These are phyloP conservation scores for Musa schizocarpa DNA, from an alignment of 176 grass and related monocot species.

Conservation along the genomic window DNA sequence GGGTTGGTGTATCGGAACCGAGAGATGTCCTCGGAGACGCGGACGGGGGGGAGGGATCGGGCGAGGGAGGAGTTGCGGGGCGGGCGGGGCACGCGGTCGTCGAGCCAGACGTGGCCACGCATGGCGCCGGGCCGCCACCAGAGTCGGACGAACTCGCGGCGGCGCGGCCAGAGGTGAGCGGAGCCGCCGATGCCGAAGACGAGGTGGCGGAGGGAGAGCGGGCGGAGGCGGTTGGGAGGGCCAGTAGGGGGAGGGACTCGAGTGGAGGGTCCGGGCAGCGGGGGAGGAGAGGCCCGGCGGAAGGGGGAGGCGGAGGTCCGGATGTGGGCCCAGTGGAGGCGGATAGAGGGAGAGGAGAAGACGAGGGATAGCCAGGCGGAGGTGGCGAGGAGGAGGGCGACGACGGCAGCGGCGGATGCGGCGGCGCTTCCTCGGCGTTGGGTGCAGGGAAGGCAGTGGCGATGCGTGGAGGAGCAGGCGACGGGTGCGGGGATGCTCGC, in stretches of 20 bases:
- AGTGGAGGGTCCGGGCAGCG: conserved; percentile 27
- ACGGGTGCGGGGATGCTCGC: background rate
- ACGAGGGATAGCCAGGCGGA: conserved; percentile 37
- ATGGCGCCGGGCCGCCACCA: conserved; percentile 72
- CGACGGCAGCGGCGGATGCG: conserved; percentile 4
- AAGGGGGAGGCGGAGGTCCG: conserved; percentile 30
- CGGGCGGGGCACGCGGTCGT: conserved; percentile 25
- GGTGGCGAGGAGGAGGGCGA: conserved; percentile 24
- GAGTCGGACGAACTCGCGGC: conserved; percentile 68
- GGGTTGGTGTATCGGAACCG: conserved; percentile 94
- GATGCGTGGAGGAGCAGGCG: conserved; percentile 27
- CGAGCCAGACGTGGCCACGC: conserved; percentile 76
- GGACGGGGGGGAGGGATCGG: conserved; percentile 53
- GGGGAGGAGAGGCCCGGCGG: conserved; percentile 32
- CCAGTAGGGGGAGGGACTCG: background rate
- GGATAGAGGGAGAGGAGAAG: conserved; percentile 30
- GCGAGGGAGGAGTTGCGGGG: conserved; percentile 24
- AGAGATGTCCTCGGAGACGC: conserved; percentile 86
- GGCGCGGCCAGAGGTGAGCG: conserved; percentile 69
- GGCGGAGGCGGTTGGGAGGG: background rate
- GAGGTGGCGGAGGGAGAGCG: conserved; percentile 51
- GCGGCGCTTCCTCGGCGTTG: conserved; percentile 6
- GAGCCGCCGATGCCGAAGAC: conserved; percentile 92
- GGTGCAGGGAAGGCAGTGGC: conserved; percentile 36
- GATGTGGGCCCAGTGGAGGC: conserved; percentile 22